Conservation (phyloP, 306 rosid genomes). For the Cucurbita maxima region DNA sequence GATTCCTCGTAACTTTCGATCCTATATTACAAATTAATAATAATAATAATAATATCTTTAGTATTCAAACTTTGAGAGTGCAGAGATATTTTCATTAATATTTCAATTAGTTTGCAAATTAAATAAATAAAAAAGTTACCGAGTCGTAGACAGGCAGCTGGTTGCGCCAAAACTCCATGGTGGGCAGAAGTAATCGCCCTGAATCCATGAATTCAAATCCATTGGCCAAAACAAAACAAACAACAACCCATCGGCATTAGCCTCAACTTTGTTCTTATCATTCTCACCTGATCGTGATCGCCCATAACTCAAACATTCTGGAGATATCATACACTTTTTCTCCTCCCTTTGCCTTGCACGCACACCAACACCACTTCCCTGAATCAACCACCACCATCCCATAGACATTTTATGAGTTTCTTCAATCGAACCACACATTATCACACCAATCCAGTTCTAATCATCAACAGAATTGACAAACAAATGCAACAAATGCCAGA, state of each 20-base stretch:
- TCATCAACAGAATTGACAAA: not conserved
- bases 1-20: slow-evolving; percentile 38
- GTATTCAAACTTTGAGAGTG: too few species aligned
- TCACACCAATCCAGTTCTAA: not conserved
- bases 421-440: not conserved
- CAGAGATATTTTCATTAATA: too few species aligned
- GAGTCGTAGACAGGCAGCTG: slow-evolving; percentile 47
- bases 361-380: slow-evolving; percentile 10
- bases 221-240: not conserved
- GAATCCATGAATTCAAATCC: slow-evolving; percentile 2
- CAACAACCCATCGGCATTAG: not conserved
- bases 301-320: slow-evolving; percentile 22
- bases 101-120: too few species aligned
- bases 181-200: slow-evolving; percentile 58
- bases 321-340: slow-evolving; percentile 16
- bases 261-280: not conserved
- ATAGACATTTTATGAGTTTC: not conserved
- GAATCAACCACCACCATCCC: not conserved
- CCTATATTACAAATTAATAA: not conserved
- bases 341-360: not conserved
- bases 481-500: not conserved
- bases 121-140: slow-evolving; percentile 15
- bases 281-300: slow-evolving; percentile 58
- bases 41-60: too few species aligned
- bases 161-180: slow-evolving; percentile 84